Conservation (phyloP, 345 rosid genomes). For the Salix brachista region DNA sequence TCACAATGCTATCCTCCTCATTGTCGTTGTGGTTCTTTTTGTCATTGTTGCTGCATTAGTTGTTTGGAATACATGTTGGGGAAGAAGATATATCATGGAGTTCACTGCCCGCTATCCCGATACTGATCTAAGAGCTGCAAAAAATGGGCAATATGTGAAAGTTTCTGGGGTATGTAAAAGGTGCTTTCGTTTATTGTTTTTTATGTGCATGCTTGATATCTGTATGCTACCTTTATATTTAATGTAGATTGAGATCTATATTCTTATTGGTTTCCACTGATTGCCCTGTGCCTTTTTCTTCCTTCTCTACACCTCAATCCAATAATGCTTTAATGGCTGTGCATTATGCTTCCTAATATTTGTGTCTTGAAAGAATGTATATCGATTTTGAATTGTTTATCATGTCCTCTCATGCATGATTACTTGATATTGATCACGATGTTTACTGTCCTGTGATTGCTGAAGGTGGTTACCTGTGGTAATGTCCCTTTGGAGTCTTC, state of each 20-base stretch:
- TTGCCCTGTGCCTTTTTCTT: not conserved
- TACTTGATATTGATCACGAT: not conserved
- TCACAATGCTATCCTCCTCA: constrained; percentile 69
- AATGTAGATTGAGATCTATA: not conserved
- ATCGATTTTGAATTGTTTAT: not conserved
- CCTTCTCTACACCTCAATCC: not conserved
- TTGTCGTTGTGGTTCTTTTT: constrained; percentile 62
- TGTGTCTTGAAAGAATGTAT: not conserved
- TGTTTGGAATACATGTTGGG: constrained; percentile 72
- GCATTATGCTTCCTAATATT: not conserved
- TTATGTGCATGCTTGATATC: not conserved
- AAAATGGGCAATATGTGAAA: constrained; percentile 87
- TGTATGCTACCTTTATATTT: not conserved
- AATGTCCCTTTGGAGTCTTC: constrained; percentile 93
- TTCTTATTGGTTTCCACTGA: not conserved
- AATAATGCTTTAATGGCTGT: not conserved
- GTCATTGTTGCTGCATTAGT: constrained; percentile 52
- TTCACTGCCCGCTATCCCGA: constrained; percentile 72
- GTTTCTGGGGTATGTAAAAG: constrained; percentile 74
- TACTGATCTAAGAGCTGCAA: constrained; percentile 84
- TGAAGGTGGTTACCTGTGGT: constrained; percentile 93
- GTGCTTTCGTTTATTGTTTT: not conserved
- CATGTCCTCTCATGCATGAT: not conserved
- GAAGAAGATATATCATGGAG: constrained; percentile 54
- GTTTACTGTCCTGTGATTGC: constrained; percentile 8